Evolutionary conservation across 108 stramenopile genomes (phyloP), one percentile per base, ranked within the genome.

Genomic region (Skeletonema grethae): DNA sequence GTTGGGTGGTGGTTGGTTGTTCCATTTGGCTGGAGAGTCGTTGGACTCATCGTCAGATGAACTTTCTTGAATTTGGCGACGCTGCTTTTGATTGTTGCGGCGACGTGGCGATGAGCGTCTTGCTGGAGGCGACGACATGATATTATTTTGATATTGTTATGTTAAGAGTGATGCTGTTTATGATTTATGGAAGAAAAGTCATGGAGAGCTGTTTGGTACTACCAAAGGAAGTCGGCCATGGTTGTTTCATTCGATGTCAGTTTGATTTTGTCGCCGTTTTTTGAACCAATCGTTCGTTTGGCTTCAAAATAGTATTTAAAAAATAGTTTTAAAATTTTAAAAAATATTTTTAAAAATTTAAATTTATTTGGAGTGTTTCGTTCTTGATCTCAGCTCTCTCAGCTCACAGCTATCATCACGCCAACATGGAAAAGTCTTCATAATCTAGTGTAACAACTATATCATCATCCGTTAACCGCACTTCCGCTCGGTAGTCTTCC

Each of bases 341-440:
- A 28, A 28, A 28, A 28, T 28, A 28, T 28, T 28, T 28, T 28
- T 28, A 28, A 28, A 28, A 28, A 1, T 28, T 28, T 28, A 28
- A 28, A 28, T 28, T 28, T 28, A n/a, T n/a, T n/a, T n/a, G n/a
- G n/a, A n/a, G n/a, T n/a, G n/a, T n/a, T n/a, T n/a, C n/a, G n/a
- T n/a, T n/a, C n/a, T 1, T 28, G 25, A 28, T 28, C 25, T 28
- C 25, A 28, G 25, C 1, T 28, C 1, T 28, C 25, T 28, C 25
- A 28, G 25, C 25, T 28, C 25, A 28, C 25, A 28, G 25, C 1
- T 28, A 28, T 28, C 25, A 1, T 70, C 60, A 77, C 10, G 78
- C 75, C 53, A 84, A 56, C 43, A 67, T 83, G 5, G 77, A 79
- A 39, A 87, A 84, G 58, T 87, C 84, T 34, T 87, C 87, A 62